Percentiles rank a stretch among this genome's conserved stretches.
Conservation (phyloP, 2,329 filamentous ascomycete species). For the Fusarium sp. region DNA sequence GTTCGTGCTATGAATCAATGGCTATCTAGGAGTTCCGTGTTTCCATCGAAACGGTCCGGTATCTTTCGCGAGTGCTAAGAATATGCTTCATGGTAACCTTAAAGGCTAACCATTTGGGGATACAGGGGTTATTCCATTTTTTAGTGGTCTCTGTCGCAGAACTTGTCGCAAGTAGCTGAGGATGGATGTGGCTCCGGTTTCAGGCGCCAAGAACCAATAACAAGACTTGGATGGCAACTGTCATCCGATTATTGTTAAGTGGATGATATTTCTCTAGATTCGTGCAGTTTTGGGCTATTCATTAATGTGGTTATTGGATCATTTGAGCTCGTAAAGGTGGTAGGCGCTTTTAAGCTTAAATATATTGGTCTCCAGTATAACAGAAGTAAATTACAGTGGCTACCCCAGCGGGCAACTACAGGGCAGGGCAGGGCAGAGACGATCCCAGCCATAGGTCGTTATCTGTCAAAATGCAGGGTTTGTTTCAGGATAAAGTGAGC, state of each 20-base stretch:
- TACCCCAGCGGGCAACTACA: neutral
- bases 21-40: neutral
- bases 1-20: neutral
- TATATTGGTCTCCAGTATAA: neutral
- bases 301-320: neutral
- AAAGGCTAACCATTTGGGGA: neutral
- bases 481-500: neutral
- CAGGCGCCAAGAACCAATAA: neutral
- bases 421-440: too few species aligned
- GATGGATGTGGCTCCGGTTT: neutral
- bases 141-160: neutral
- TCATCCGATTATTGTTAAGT: too few species aligned
- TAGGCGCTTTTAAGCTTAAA: neutral
- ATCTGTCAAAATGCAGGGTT: neutral
- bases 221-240: neutral
- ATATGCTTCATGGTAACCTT: slow-evolving; percentile 6
- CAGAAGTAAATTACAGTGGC: neutral
- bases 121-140: neutral
- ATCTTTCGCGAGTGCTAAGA: neutral
- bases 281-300: fast-evolving
- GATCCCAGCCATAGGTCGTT: neutral
- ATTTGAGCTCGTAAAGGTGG: too few species aligned
- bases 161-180: neutral
- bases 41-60: neutral
- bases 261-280: neutral